phyloP scores from a whole-genome alignment of 345 rosid species.

The Excoecaria cochinchinensis region DNA sequence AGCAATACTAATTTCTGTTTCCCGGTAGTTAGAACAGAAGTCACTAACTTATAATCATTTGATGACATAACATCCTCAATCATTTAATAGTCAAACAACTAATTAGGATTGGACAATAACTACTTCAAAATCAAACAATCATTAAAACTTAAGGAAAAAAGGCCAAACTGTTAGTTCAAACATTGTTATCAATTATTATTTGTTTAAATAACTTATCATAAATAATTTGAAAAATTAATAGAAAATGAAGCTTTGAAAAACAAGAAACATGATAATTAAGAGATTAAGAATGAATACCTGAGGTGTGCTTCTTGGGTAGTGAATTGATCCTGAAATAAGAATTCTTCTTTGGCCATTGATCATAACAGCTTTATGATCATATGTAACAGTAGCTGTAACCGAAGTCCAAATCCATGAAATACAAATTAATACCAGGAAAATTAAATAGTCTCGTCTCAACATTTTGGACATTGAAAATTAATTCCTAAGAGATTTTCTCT shows the following conservation, averaged over 20 bases:
- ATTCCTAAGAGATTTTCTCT: not conserved
- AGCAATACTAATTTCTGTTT: not conserved
- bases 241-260: conserved; percentile 6
- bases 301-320: conserved; percentile 62
- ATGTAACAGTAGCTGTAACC: conserved; percentile 54
- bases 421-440: conserved; percentile 22
- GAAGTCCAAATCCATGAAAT: conserved; percentile 33
- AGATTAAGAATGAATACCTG: conserved; percentile 44
- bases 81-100: not conserved
- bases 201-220: not conserved
- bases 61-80: not conserved
- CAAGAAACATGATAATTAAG: not conserved
- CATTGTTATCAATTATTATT: not conserved
- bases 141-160: not conserved
- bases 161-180: conserved; percentile 1
- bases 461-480: conserved; percentile 8
- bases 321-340: conserved; percentile 63
- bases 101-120: not conserved
- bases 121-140: not conserved
- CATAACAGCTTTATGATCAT: conserved; percentile 56
- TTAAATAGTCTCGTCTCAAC: conserved; percentile 4
- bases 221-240: not conserved
- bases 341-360: conserved; percentile 51
- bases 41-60: not conserved
- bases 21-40: conserved; percentile 12